Conservation (phyloP, 2,329 filamentous ascomycete species). For the Ceratocystis diversiconidia region DNA sequence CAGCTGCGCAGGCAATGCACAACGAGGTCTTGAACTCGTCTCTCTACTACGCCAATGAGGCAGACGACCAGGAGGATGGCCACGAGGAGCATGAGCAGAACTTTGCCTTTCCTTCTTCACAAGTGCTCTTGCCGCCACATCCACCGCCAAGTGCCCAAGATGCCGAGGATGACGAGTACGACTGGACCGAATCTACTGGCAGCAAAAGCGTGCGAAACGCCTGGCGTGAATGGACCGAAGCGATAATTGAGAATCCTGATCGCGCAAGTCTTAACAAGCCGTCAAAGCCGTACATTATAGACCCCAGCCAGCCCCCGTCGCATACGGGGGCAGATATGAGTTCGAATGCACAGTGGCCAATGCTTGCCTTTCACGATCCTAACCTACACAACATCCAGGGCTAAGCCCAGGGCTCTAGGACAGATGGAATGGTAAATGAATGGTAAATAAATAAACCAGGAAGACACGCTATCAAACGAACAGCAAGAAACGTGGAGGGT, state of each 20-base stretch:
- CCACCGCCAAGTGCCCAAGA: constrained; percentile 6
- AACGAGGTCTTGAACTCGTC: neutral
- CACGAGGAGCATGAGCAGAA: neutral
- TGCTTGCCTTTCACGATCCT: constrained; percentile 5
- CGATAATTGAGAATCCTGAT: constrained; percentile 6
- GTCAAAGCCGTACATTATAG: neutral
- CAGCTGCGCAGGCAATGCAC: neutral
- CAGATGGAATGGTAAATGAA: neutral
- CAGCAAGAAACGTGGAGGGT: no score
- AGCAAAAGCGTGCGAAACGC: neutral
- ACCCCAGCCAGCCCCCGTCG: neutral
- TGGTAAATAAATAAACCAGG: no score
- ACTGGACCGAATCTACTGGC: neutral
- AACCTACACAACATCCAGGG: neutral
- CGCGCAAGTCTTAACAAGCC: neutral
- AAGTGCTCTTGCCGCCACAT: constrained; percentile 10
- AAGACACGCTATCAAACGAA: no score
- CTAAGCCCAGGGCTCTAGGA: neutral
- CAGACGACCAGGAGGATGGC: neutral
- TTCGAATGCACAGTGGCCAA: neutral
- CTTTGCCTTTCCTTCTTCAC: constrained; percentile 12
- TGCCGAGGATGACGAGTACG: constrained; percentile 2
- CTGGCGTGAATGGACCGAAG: constrained; percentile 14
- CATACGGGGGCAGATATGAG: neutral
- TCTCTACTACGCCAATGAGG: neutral